These are phyloP conservation scores for Mortierella antarctica DNA, from an alignment of 192 early-diverging fungal species.

Conservation along the genomic window DNA sequence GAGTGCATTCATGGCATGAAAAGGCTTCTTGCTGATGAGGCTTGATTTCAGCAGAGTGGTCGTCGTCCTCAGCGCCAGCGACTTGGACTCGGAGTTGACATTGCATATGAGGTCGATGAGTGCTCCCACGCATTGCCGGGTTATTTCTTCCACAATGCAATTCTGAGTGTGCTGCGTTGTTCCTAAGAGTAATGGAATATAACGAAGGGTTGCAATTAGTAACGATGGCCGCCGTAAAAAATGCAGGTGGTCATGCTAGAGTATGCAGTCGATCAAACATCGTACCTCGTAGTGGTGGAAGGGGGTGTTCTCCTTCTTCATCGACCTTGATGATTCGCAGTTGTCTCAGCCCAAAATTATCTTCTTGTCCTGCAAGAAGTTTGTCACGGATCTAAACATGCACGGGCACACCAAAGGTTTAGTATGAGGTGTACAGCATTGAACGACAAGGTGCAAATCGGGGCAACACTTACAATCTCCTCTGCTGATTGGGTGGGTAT, in stretches of 20 bases:
- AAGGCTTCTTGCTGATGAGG: conserved; percentile 18
- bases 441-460: neutral
- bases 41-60: conserved; percentile 8
- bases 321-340: conserved; percentile 12
- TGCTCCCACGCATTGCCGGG: conserved; percentile 3
- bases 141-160: conserved; percentile 4
- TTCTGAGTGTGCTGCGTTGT: neutral
- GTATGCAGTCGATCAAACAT: neutral
- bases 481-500: conserved; percentile 33
- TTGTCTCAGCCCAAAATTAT: conserved; percentile 15
- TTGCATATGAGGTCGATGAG: conserved; percentile 2
- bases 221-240: too few species aligned
- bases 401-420: neutral
- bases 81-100: neutral
- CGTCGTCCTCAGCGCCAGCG: conserved; percentile 4
- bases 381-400: conserved; percentile 27
- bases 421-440: neutral
- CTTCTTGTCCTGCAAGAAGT: conserved; percentile 9
- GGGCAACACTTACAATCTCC: conserved; percentile 17
- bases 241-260: too few species aligned
- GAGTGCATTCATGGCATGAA: conserved; percentile 26
- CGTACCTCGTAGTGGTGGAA: conserved; percentile 16
- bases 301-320: conserved; percentile 1
- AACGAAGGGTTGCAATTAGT: too few species aligned
- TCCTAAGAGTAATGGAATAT: neutral